A percentile compares a stretch with the other conserved stretches of the same genome.
These are phyloP conservation scores for Erodium texanum DNA, from an alignment of 441 rosid species.

Conservation along the genomic window DNA sequence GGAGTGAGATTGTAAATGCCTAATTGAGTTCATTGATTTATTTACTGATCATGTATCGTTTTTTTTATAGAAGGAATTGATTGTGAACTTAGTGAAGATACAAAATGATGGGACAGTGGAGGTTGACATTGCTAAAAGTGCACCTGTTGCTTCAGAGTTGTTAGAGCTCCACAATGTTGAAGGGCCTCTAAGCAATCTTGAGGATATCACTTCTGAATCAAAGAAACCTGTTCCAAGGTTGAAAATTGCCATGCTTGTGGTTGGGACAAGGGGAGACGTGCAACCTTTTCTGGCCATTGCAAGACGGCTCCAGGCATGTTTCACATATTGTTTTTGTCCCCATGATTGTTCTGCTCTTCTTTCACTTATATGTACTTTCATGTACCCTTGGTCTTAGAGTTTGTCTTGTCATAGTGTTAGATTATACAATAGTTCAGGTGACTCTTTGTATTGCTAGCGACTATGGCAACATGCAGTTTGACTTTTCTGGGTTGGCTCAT, in stretches of 20 bases:
- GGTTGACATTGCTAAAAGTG: conserved; percentile 60
- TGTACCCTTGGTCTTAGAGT: neutral
- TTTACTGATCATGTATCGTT: no score
- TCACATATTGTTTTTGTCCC: conserved; percentile 4
- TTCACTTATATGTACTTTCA: neutral
- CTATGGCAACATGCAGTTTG: no score
- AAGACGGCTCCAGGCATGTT: conserved; percentile 81
- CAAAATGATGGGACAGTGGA: conserved; percentile 95
- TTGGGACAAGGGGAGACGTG: conserved; percentile 99
- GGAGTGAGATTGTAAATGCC: no score
- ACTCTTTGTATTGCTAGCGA: no score
- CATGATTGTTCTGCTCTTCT: neutral
- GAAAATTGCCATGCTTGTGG: conserved; percentile 76
- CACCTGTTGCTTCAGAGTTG: conserved; percentile 69
- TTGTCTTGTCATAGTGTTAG: neutral
- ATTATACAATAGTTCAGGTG: neutral
- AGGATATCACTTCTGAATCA: conserved; percentile 30
- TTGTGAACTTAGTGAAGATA: conserved; percentile 72
- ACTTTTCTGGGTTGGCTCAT: no score
- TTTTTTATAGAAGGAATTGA: conserved; percentile 61
- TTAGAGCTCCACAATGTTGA: conserved; percentile 57
- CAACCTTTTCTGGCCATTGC: conserved; percentile 94
- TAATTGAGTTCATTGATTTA: no score
- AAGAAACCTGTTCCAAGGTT: conserved; percentile 64
- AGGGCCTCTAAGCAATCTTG: conserved; percentile 33